Conservation (phyloP, 116 monocot genomes). For the Trichopus zeylanicus region DNA sequence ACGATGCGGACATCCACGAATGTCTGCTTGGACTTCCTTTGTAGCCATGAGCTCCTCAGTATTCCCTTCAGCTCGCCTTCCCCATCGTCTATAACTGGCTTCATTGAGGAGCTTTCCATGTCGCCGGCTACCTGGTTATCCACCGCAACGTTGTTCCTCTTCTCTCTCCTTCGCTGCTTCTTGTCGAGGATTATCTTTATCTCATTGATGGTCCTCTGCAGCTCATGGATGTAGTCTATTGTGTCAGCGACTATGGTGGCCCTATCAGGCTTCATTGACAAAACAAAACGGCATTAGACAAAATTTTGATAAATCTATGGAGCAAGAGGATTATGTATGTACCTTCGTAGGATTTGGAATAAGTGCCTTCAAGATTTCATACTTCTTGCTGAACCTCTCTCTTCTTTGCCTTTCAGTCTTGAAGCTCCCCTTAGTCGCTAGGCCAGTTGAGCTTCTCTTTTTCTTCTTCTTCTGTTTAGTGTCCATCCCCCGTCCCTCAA, state of each 20-base stretch:
- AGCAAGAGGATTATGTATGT: background rate
- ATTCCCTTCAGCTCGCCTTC: slow-evolving; percentile 6
- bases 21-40: slow-evolving; percentile 47
- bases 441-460: too few relatives aligned
- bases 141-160: background rate
- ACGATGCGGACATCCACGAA: slow-evolving; percentile 71
- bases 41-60: slow-evolving; percentile 73
- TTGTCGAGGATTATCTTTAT: slow-evolving; percentile 43
- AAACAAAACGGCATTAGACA: background rate
- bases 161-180: slow-evolving; percentile 25
- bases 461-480: too few relatives aligned
- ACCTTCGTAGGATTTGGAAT: slow-evolving; percentile 34
- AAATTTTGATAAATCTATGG: background rate
- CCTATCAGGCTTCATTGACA: slow-evolving; percentile 39
- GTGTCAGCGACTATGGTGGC: slow-evolving; percentile 71
- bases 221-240: slow-evolving; percentile 73
- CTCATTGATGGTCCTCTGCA: slow-evolving; percentile 61
- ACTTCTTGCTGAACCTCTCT: slow-evolving; percentile 18
- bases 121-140: slow-evolving; percentile 16
- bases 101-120: slow-evolving; percentile 29
- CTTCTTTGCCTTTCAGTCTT: slow-evolving; percentile 36
- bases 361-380: slow-evolving; percentile 14
- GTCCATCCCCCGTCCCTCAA: too few relatives aligned
- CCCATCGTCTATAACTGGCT: slow-evolving; percentile 3
- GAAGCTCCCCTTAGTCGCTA: slow-evolving; percentile 1